Conservation (phyloP, 495 filamentous ascomycete species). For the Tetracladium setigerum region DNA sequence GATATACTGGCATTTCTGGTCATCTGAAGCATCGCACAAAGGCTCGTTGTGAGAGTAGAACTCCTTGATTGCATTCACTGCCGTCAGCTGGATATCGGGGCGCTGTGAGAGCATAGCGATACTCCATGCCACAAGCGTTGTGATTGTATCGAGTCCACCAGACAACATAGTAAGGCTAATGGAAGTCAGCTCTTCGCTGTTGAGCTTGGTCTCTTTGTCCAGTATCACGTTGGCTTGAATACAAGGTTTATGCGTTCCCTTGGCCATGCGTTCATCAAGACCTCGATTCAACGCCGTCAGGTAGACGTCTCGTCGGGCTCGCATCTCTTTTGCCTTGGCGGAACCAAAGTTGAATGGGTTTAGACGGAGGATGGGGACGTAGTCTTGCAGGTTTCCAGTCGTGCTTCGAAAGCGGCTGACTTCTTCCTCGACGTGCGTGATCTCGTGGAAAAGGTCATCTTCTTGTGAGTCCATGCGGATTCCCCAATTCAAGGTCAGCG, state of each 20-base stretch:
- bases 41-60: conserved; percentile 45
- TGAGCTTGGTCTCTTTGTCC: conserved; percentile 52
- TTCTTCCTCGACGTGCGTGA: conserved; percentile 54
- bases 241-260: conserved; percentile 52
- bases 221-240: conserved; percentile 58
- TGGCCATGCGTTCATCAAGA: conserved; percentile 49
- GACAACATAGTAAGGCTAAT: conserved; percentile 58
- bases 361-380: conserved; percentile 51
- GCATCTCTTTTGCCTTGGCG: conserved; percentile 46
- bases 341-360: conserved; percentile 47
- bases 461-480: conserved; percentile 48
- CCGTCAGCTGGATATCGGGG: conserved; percentile 53
- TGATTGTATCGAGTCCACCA: conserved; percentile 57
- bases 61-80: conserved; percentile 44
- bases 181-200: conserved; percentile 49
- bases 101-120: conserved; percentile 49
- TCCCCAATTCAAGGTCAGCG: conserved; percentile 58
- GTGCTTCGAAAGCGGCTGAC: conserved; percentile 52
- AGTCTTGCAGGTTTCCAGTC: conserved; percentile 56
- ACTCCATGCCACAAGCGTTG: conserved; percentile 56
- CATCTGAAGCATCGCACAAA: conserved; percentile 48
- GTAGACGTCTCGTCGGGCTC: conserved; percentile 53
- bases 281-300: conserved; percentile 42
- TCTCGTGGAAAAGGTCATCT: conserved; percentile 52
- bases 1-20: conserved; percentile 55